These are phyloP conservation scores for Xylaria sp. DNA, from an alignment of 2,329 filamentous ascomycete genomes.

Conservation along the genomic window DNA sequence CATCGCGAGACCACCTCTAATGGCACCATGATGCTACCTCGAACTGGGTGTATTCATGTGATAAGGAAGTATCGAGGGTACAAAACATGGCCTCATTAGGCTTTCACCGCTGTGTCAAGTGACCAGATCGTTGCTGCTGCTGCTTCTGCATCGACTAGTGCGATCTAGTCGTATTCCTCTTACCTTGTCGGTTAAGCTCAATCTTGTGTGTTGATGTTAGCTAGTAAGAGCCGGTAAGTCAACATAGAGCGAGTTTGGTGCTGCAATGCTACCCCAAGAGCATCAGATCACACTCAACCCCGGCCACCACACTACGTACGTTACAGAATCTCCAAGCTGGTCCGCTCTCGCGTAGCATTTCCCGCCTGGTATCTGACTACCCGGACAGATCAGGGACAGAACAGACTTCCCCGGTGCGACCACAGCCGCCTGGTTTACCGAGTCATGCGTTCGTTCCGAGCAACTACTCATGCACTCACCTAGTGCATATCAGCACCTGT, in stretches of 20 bases:
- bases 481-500: background rate
- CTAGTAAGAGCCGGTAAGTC: conserved; percentile 22
- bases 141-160: conserved; percentile 14
- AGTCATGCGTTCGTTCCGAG: conserved; percentile 6
- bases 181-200: conserved; percentile 15
- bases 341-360: conserved; percentile 28
- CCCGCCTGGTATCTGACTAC: conserved; percentile 10
- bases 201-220: conserved; percentile 23
- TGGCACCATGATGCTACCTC: background rate
- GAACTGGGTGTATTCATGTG: conserved; percentile 3
- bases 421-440: background rate
- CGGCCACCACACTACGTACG: conserved; percentile 24
- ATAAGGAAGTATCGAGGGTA: background rate
- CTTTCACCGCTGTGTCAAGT: conserved; percentile 16
- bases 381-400: conserved; percentile 13
- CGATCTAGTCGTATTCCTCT: conserved; percentile 11
- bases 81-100: background rate
- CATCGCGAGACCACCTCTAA: background rate
- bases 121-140: conserved; percentile 13
- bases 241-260: conserved; percentile 27
- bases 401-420: conserved; percentile 6
- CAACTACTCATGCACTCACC: background rate
- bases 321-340: conserved; percentile 35
- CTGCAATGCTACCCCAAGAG: conserved; percentile 35
- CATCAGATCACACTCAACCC: conserved; percentile 31